These are phyloP conservation scores for Ilyonectria mors-panacis DNA, from an alignment of 2,329 filamentous ascomycete species.

Conservation along the genomic window DNA sequence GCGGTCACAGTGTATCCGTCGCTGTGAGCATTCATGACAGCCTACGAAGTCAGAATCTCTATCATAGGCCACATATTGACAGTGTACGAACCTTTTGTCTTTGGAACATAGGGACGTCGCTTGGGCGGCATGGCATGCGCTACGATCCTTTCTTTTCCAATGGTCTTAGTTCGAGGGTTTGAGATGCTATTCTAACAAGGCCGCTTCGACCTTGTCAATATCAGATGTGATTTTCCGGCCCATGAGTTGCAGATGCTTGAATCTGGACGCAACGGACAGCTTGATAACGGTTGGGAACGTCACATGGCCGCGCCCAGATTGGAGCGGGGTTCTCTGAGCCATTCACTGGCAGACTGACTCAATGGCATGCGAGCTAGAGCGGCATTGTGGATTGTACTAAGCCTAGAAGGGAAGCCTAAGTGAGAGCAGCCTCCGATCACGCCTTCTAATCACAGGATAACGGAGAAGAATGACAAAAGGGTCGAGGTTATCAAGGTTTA, in stretches of 20 bases:
- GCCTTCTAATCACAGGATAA: background rate
- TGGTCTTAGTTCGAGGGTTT: background rate
- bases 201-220: background rate
- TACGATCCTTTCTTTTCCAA: background rate
- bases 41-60: slow-evolving; percentile 24
- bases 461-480: background rate
- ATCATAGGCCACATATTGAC: too few relatives aligned
- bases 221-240: background rate
- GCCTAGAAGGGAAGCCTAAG: slow-evolving; percentile 1
- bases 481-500: background rate
- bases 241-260: background rate
- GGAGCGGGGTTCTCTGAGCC: background rate
- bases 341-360: slow-evolving; percentile 1
- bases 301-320: background rate
- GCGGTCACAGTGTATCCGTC: slow-evolving; percentile 45
- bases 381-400: slow-evolving; percentile 12
- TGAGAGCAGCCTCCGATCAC: slow-evolving; percentile 29
- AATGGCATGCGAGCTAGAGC: background rate
- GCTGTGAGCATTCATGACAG: slow-evolving; percentile 45
- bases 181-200: background rate
- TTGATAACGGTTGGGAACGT: background rate
- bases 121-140: slow-evolving; percentile 40
- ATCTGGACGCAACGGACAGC: too few relatives aligned
- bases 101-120: slow-evolving; percentile 46
- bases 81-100: slow-evolving; percentile 40